Evolutionary conservation across 2,329 filamentous ascomycete genomes (phyloP).

Genomic region (Zymoseptoria passerinii): DNA sequence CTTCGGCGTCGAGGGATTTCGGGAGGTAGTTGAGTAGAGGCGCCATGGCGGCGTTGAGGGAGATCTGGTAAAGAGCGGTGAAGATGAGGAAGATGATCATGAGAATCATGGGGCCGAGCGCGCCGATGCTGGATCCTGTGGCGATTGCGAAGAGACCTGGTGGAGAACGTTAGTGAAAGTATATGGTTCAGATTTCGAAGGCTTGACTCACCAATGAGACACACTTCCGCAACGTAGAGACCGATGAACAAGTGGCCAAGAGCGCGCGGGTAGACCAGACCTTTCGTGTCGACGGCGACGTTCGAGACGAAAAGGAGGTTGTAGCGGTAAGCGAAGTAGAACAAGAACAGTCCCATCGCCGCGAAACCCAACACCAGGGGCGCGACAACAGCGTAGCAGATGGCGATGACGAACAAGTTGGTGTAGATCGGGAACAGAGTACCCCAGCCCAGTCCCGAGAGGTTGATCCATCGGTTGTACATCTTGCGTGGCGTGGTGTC

Average conservation of each 20-base stretch:
- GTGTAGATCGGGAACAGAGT: slow-evolving; percentile 74
- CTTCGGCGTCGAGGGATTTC: slow-evolving; percentile 32
- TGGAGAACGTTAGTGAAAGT: background rate
- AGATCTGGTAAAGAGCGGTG: slow-evolving; percentile 66
- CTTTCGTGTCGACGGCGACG: slow-evolving; percentile 75
- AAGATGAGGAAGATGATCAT: slow-evolving; percentile 72
- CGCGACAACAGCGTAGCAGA: slow-evolving; percentile 80
- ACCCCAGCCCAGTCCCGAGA: slow-evolving; percentile 73
- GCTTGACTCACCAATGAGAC: slow-evolving; percentile 53
- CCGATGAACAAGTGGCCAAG: slow-evolving; percentile 79
- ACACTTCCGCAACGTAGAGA: slow-evolving; percentile 68
- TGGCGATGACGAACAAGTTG: slow-evolving; percentile 63
- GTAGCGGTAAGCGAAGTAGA: slow-evolving; percentile 85
- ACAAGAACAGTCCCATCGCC: slow-evolving; percentile 65
- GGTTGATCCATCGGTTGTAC: slow-evolving; percentile 66
- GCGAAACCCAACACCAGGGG: slow-evolving; percentile 79
- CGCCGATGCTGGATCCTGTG: slow-evolving; percentile 42
- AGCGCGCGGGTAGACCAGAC: slow-evolving; percentile 77
- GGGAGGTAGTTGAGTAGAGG: slow-evolving; percentile 74
- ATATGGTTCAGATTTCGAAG: no score
- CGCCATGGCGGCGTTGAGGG: slow-evolving; percentile 62
- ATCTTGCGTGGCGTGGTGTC: slow-evolving; percentile 72
- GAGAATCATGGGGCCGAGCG: slow-evolving; percentile 59
- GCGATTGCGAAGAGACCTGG: slow-evolving; percentile 72
- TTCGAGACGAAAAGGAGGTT: slow-evolving; percentile 84